phyloP scores from a whole-genome alignment of 352 stramenopile genomes.

The Vaucheria bursata region DNA sequence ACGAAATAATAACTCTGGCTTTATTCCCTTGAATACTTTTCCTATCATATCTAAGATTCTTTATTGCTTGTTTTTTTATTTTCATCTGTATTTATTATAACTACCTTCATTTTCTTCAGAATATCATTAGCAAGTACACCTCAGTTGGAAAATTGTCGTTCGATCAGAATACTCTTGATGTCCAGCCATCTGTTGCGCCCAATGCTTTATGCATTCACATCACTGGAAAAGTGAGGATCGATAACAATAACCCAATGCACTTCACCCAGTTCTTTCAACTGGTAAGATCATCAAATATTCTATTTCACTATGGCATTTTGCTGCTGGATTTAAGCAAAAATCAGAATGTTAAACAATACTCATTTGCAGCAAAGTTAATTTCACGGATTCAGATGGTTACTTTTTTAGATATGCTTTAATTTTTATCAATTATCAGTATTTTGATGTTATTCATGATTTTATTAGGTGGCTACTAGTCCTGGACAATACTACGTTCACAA shows the following conservation, averaged over 20 bases:
- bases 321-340: too few species aligned
- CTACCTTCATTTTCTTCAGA: neutral
- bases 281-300: too few species aligned
- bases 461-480: neutral
- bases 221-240: neutral
- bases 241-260: neutral
- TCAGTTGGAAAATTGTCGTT: neutral
- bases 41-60: neutral
- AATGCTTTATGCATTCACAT: neutral
- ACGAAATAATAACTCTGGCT: too few species aligned
- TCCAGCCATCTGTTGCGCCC: neutral
- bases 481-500: neutral
- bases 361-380: too few species aligned
- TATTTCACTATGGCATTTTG: too few species aligned
- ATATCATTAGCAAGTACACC: neutral
- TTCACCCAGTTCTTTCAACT: neutral
- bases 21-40: neutral
- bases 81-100: neutral
- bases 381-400: too few species aligned
- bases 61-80: neutral
- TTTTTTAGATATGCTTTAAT: too few species aligned
- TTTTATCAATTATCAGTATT: too few species aligned
- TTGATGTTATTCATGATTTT: too few species aligned
- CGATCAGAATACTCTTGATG: neutral
- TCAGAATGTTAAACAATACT: too few species aligned